Evolutionary conservation across 257 asterid genomes (phyloP).

Genomic region (Avicennia marina): DNA sequence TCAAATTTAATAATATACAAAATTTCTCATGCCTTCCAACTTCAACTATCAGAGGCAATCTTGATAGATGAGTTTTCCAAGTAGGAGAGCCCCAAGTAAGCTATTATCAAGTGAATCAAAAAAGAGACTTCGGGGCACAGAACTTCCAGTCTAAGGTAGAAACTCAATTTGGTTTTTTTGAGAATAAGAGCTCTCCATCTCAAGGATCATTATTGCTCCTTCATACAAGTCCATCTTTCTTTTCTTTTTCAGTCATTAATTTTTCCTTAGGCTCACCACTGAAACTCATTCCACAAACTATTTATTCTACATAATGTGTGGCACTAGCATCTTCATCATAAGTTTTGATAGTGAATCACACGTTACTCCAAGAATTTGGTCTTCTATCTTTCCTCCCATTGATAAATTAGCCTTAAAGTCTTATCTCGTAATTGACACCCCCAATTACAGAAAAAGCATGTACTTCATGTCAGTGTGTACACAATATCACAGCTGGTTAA

Average conservation of each 20-base stretch:
- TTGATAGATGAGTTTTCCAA: background rate
- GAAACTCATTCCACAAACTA: background rate
- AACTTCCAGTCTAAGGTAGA: background rate
- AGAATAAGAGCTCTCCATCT: no score
- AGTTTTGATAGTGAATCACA: background rate
- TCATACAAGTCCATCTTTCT: background rate
- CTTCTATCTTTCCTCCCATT: background rate
- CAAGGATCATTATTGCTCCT: background rate
- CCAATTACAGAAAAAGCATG: background rate
- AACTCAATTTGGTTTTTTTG: background rate
- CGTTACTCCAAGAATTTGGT: background rate
- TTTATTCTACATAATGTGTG: no score
- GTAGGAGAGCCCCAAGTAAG: background rate
- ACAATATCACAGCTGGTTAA: no score
- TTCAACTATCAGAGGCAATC: conserved; percentile 1
- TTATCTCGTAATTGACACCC: background rate
- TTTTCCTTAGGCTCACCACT: background rate
- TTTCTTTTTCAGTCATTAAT: background rate
- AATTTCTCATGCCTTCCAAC: background rate
- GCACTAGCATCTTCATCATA: background rate
- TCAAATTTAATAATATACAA: background rate
- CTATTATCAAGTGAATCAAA: background rate
- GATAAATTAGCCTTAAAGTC: background rate
- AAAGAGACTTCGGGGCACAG: background rate
- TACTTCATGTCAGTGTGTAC: background rate